A percentile compares a stretch with the other conserved stretches of the same genome.
Conservation (phyloP, 108 stramenopile genomes). For the Cyclotella kingstonii region DNA sequence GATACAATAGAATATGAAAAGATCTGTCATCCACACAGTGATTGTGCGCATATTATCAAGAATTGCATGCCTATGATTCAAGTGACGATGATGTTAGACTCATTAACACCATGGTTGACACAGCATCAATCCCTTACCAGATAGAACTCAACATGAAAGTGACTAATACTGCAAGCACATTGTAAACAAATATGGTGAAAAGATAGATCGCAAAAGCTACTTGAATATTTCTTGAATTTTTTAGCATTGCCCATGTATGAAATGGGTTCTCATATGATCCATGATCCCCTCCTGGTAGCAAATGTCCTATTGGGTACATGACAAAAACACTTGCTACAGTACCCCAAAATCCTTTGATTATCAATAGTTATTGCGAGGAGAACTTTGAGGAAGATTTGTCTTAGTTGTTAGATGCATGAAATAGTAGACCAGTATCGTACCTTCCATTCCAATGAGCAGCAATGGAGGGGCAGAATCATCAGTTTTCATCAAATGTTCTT, state of each 20-base stretch:
- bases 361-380: neutral
- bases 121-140: constrained; percentile 31
- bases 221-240: constrained; percentile 61
- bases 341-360: constrained; percentile 76
- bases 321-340: constrained; percentile 69
- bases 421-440: neutral
- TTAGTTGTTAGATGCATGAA: neutral
- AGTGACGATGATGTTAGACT: neutral
- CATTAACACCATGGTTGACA: neutral
- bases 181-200: constrained; percentile 90
- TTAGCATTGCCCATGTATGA: constrained; percentile 77
- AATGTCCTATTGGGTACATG: constrained; percentile 82
- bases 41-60: constrained; percentile 96
- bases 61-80: constrained; percentile 83
- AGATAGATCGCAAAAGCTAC: constrained; percentile 74
- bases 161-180: constrained; percentile 92
- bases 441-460: constrained; percentile 88
- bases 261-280: constrained; percentile 88
- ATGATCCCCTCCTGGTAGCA: constrained; percentile 84
- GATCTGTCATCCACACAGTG: constrained; percentile 67
- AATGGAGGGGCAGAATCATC: constrained; percentile 83
- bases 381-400: neutral
- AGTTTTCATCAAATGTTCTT: constrained; percentile 90
- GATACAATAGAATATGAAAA: constrained; percentile 88
- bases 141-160: constrained; percentile 89